Evolutionary conservation across 306 rosid genomes (phyloP).

Genomic region (Glycyrrhiza uralensis): DNA sequence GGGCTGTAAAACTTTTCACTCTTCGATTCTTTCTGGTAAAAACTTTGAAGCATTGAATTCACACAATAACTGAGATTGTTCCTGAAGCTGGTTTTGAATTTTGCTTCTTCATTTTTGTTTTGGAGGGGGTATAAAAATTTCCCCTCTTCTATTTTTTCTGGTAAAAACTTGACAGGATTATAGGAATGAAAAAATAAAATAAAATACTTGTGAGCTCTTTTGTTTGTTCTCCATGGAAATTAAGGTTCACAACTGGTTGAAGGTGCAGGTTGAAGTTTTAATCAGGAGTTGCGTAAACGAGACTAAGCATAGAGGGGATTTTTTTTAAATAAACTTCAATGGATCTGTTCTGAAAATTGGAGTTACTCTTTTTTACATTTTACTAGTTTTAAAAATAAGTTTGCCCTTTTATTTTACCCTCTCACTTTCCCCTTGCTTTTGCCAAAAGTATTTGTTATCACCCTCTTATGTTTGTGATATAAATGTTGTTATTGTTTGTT

Average conservation of each 20-base stretch:
- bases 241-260: background rate
- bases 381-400: background rate
- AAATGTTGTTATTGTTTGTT: constrained; percentile 20
- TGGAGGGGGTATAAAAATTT: background rate
- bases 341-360: constrained; percentile 29
- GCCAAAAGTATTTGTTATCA: background rate
- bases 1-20: background rate
- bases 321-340: background rate
- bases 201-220: background rate
- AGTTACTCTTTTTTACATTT: background rate
- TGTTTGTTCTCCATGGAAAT: background rate
- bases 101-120: background rate
- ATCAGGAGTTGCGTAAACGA: constrained; percentile 2
- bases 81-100: background rate
- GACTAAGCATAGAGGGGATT: background rate
- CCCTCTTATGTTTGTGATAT: background rate
- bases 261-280: background rate
- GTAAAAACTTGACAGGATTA: background rate
- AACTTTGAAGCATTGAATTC: background rate
- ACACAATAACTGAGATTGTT: background rate
- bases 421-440: background rate
- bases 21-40: background rate
- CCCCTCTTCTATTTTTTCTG: background rate
- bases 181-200: background rate
- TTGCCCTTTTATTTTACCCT: background rate